Percentiles rank a stretch among this genome's conserved stretches.
Conservation (phyloP, 768 basidiomycete genomes). For the Infundibulicybe gibba region DNA sequence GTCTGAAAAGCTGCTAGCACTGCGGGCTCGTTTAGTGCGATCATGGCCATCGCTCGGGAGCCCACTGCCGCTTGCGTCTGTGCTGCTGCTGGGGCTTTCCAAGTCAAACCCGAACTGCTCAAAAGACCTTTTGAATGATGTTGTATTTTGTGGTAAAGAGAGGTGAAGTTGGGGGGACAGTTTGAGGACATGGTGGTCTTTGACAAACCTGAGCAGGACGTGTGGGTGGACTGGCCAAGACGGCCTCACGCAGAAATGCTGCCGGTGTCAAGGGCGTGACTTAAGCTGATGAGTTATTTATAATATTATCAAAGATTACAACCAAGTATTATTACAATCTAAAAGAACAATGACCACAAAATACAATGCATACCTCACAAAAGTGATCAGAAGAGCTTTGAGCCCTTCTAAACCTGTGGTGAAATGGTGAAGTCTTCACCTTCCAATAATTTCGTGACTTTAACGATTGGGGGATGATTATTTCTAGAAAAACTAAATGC, state of each 20-base stretch:
- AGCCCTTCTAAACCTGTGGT: too few relatives aligned
- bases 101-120: slow-evolving; percentile 56
- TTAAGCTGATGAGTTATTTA: background rate
- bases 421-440: too few relatives aligned
- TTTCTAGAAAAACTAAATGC: too few relatives aligned
- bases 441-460: too few relatives aligned
- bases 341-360: too few relatives aligned
- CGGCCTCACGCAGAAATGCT: slow-evolving; percentile 2
- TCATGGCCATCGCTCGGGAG: slow-evolving; percentile 33
- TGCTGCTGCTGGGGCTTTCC: slow-evolving; percentile 34
- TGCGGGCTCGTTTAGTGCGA: slow-evolving; percentile 53
- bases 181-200: slow-evolving; percentile 33
- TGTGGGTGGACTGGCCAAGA: background rate
- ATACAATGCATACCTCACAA: too few relatives aligned
- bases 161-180: slow-evolving; percentile 53
- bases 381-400: too few relatives aligned
- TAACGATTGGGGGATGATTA: too few relatives aligned
- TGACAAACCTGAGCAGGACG: slow-evolving; percentile 7
- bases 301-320: too few relatives aligned
- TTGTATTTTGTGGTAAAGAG: slow-evolving; percentile 42
- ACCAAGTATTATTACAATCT: too few relatives aligned
- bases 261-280: background rate
- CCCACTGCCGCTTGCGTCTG: slow-evolving; percentile 21
- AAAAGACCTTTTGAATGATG: slow-evolving; percentile 60
- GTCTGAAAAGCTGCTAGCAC: slow-evolving; percentile 28